phyloP scores from a whole-genome alignment of 1,284 basidiomycete genomes.

The Puccinia novopanici region DNA sequence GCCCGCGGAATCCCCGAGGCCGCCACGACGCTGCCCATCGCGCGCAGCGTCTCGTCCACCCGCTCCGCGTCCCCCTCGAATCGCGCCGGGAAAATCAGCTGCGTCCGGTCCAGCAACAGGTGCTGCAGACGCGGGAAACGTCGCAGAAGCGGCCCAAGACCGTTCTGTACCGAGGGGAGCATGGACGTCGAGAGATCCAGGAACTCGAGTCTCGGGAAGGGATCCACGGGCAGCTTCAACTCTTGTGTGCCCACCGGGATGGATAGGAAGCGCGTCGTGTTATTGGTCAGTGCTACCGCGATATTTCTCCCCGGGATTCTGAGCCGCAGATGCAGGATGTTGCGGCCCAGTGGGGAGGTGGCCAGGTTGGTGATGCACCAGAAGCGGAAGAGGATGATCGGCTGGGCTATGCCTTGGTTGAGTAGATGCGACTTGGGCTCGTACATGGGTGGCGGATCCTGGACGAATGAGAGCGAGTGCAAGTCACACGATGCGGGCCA shows the following conservation, averaged over 20 bases:
- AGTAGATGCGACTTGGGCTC: background rate
- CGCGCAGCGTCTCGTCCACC: slow-evolving; percentile 22
- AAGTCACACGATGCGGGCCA: background rate
- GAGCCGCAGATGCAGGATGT: background rate
- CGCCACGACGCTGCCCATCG: slow-evolving; percentile 15
- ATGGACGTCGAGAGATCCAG: slow-evolving; percentile 40
- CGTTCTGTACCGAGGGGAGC: background rate
- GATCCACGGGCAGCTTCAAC: slow-evolving; percentile 8
- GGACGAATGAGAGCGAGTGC: slow-evolving; percentile 41
- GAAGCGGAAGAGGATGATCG: slow-evolving; percentile 48
- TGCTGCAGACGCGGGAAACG: slow-evolving; percentile 17
- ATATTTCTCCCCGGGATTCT: slow-evolving; percentile 40
- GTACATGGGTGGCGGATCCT: slow-evolving; percentile 25
- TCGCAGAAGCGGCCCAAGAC: background rate
- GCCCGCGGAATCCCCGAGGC: slow-evolving; percentile 17
- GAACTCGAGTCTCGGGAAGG: slow-evolving; percentile 27
- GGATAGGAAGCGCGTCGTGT: background rate
- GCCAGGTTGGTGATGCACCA: slow-evolving; percentile 17
- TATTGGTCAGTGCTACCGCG: background rate
- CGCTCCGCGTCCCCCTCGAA: slow-evolving; percentile 39
- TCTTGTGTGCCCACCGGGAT: background rate
- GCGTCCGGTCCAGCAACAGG: slow-evolving; percentile 30
- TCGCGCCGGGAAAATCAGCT: slow-evolving; percentile 23
- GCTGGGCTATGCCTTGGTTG: slow-evolving; percentile 36
- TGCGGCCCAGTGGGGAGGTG: background rate